These are phyloP conservation scores for Macrophomina pseudophaseolina DNA, from an alignment of 2,329 filamentous ascomycete species.

Conservation along the genomic window DNA sequence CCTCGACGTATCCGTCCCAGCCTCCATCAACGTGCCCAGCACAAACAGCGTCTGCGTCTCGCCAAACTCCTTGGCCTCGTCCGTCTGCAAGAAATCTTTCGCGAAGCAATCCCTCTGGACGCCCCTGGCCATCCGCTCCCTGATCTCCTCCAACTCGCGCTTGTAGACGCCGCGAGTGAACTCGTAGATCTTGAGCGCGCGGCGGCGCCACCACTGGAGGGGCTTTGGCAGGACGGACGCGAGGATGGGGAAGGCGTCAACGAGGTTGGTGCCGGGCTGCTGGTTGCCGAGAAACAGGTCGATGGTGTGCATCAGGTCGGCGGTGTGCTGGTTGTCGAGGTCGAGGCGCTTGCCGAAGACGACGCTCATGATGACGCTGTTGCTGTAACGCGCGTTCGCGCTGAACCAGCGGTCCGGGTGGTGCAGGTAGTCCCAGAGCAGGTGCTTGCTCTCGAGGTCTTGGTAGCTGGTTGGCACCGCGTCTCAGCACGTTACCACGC, in stretches of 20 bases:
- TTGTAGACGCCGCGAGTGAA: constrained; percentile 34
- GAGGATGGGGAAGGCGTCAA: constrained; percentile 41
- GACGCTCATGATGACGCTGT: constrained; percentile 42
- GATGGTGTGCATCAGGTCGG: constrained; percentile 32
- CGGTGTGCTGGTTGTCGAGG: constrained; percentile 31
- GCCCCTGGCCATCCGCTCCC: constrained; percentile 38
- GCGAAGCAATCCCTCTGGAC: constrained; percentile 50
- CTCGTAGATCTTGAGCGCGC: constrained; percentile 33
- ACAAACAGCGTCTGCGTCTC: constrained; percentile 44
- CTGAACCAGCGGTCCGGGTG: constrained; percentile 35
- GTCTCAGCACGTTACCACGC: no score
- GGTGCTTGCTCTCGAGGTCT: constrained; percentile 37
- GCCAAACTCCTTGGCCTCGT: constrained; percentile 34
- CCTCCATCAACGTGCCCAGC: constrained; percentile 38
- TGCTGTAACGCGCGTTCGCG: constrained; percentile 38
- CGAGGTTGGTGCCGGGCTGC: constrained; percentile 39
- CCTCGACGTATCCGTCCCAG: constrained; percentile 35
- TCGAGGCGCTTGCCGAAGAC: constrained; percentile 36
- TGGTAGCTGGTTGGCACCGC: constrained; percentile 28
- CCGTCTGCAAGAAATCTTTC: constrained; percentile 47
- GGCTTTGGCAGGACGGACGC: constrained; percentile 35
- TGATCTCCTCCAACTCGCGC: constrained; percentile 42
- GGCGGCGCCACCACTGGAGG: constrained; percentile 39
- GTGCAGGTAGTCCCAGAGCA: constrained; percentile 36
- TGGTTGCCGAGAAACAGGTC: constrained; percentile 34